Evolutionary conservation across 176 grass and related monocot genomes (phyloP).

Genomic region (Cenchrus purpureus): DNA sequence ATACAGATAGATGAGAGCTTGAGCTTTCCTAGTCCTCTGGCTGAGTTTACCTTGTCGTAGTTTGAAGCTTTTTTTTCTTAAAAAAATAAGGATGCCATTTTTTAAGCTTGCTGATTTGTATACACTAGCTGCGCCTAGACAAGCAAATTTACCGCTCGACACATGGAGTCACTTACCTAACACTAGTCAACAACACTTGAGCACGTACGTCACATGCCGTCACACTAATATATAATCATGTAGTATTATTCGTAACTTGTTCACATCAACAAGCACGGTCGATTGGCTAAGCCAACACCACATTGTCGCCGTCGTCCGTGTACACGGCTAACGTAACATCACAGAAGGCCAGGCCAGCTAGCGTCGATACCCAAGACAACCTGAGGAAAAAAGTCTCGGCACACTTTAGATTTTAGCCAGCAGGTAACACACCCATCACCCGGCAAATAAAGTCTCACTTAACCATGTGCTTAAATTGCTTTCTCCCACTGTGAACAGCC

Average conservation of each 20-base stretch:
- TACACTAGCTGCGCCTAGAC: background rate
- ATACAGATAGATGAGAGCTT: too few species aligned
- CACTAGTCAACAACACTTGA: background rate
- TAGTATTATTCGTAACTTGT: background rate
- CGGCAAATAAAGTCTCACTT: background rate
- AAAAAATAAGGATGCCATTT: too few species aligned
- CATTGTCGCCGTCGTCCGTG: slow-evolving; percentile 1
- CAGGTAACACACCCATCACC: background rate
- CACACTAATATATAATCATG: background rate
- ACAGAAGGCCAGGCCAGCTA: background rate
- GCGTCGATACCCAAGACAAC: background rate
- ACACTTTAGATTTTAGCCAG: background rate
- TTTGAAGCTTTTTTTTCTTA: background rate
- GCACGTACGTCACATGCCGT: background rate
- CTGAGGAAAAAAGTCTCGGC: background rate
- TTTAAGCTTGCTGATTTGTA: background rate
- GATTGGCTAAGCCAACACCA: background rate
- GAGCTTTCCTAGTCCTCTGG: background rate
- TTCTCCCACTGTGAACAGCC: slow-evolving; percentile 23
- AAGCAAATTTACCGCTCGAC: background rate
- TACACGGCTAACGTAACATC: background rate
- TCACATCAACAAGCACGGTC: background rate
- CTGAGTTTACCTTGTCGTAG: background rate
- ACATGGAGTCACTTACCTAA: background rate
- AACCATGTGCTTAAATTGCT: slow-evolving; percentile 24